Evolutionary conservation across 2,329 filamentous ascomycete genomes (phyloP).

Genomic region (Pseudogymnoascus sp.): DNA sequence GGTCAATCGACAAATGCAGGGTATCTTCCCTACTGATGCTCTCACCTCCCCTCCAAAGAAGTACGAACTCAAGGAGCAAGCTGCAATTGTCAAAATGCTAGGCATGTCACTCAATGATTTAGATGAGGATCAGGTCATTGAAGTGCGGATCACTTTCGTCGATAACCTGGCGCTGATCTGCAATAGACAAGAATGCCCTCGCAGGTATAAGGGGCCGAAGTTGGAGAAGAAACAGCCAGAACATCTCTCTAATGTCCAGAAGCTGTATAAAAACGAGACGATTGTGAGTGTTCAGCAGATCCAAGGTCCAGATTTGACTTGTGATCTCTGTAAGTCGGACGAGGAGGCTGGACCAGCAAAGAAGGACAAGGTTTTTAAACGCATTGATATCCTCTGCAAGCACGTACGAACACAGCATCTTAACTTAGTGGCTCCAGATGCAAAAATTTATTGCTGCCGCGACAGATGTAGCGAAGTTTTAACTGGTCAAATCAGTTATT

Average conservation of each 20-base stretch:
- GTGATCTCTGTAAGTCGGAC: slow-evolving; percentile 8
- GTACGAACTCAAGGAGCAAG: slow-evolving; percentile 22
- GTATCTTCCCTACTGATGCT: slow-evolving; percentile 16
- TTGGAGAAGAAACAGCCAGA: neutral
- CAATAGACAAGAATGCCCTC: slow-evolving; percentile 18
- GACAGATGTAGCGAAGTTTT: neutral
- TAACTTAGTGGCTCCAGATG: neutral
- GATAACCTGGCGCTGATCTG: slow-evolving; percentile 16
- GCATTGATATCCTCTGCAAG: slow-evolving; percentile 11
- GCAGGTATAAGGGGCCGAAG: slow-evolving; percentile 12
- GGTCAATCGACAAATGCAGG: slow-evolving; percentile 18
- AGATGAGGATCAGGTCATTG: slow-evolving; percentile 15
- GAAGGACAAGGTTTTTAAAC: slow-evolving; percentile 5
- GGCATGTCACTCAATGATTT: slow-evolving; percentile 17
- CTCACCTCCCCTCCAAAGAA: slow-evolving; percentile 17
- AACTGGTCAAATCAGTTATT: neutral
- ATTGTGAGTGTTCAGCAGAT: neutral
- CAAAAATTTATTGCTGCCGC: neutral
- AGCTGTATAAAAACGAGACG: neutral
- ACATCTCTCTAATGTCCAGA: neutral
- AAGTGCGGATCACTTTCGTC: slow-evolving; percentile 18
- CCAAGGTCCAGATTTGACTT: neutral
- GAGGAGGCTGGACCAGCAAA: slow-evolving; percentile 11
- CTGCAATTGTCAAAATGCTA: slow-evolving; percentile 17
- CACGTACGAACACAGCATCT: slow-evolving; percentile 9